Evolutionary conservation across 176 grass and related monocot species (phyloP), one percentile per base, ranked within the genome.

Genomic region (Eleusine indica): DNA sequence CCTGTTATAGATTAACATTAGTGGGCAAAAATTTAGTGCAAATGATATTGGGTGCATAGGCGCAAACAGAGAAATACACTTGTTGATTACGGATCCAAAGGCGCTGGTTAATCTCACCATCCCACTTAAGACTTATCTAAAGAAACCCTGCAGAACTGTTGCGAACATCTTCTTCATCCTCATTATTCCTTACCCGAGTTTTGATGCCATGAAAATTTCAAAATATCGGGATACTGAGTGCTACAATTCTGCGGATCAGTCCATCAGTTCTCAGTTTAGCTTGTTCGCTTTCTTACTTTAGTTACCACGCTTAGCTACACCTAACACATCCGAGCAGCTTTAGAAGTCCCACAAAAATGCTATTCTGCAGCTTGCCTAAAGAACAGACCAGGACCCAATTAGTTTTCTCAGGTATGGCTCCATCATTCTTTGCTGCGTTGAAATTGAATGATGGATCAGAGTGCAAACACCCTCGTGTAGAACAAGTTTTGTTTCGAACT

Each of bases 351-450:
- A 28, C 11, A 79, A 51, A 67, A 64, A 14, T 63, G 17, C 73
- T 37, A 14, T 3, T 29, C 18, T 22, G 7, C 19, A 18, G 74
- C 29, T 83, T 83, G 71, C 43, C 13, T 83, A 75, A 41, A 53
- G 44, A 67, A 83, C 19, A 69, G 19, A 11, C 32, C 19, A 70
- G 16, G 48, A 47, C 22, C 11, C 32, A 28, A 37, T 58, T 74
- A 30, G 60, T 76, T 54, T 69, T 54, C 19, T 81, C 48, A 68
- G 51, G 16, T 74, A 54, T 57, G 53, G 18, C 51, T 21, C 53
- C 3, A 57, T 57, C 53, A 57, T 17, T 57, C 17, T 19, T 57
- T 57, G 18, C 53, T 57, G 53, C 18, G 6, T 4, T 21, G 1
- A 57, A 57, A 57, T 57, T 7, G 5, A 7, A 57, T 57, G 53